Conservation (phyloP, 1,284 basidiomycete genomes). For the Boletus smithii region DNA sequence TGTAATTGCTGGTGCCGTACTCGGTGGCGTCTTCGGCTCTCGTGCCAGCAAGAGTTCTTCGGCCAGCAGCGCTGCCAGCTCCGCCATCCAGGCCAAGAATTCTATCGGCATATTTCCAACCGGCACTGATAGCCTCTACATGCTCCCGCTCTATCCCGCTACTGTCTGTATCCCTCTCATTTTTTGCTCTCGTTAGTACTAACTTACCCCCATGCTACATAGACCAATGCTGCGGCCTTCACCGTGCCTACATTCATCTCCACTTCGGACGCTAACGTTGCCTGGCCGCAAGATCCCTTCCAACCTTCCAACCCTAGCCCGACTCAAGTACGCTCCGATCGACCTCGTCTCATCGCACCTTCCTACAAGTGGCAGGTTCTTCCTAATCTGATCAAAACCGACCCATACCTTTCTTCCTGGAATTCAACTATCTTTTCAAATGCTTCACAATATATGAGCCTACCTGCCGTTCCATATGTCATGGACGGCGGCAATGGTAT, state of each 20-base stretch:
- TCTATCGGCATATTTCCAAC: slow-evolving; percentile 67
- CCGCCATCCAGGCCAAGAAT: slow-evolving; percentile 59
- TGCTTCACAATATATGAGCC: slow-evolving; percentile 67
- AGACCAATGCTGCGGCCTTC: slow-evolving; percentile 83
- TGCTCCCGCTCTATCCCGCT: slow-evolving; percentile 85
- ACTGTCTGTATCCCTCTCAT: slow-evolving; percentile 55
- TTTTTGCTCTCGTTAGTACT: not conserved
- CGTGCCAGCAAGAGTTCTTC: slow-evolving; percentile 44
- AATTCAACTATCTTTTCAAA: slow-evolving; percentile 91
- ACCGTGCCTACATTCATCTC: slow-evolving; percentile 69
- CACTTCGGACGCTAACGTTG: slow-evolving; percentile 44
- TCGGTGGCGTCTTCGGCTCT: slow-evolving; percentile 67
- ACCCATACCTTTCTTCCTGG: slow-evolving; percentile 88
- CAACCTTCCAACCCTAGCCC: slow-evolving; percentile 57
- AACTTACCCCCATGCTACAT: slow-evolving; percentile 3
- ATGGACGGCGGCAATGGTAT: slow-evolving; percentile 89
- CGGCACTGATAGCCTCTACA: slow-evolving; percentile 67
- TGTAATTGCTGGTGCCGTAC: slow-evolving; percentile 60
- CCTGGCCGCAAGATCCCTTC: slow-evolving; percentile 79
- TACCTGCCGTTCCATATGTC: slow-evolving; percentile 67
- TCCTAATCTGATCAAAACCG: slow-evolving; percentile 71
- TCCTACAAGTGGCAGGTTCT: slow-evolving; percentile 90
- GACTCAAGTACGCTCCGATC: slow-evolving; percentile 67
- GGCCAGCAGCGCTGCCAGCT: slow-evolving; percentile 42
- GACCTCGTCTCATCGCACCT: slow-evolving; percentile 91